These are phyloP conservation scores for Voacanga thouarsii DNA, from an alignment of 257 asterid genomes.

Conservation along the genomic window DNA sequence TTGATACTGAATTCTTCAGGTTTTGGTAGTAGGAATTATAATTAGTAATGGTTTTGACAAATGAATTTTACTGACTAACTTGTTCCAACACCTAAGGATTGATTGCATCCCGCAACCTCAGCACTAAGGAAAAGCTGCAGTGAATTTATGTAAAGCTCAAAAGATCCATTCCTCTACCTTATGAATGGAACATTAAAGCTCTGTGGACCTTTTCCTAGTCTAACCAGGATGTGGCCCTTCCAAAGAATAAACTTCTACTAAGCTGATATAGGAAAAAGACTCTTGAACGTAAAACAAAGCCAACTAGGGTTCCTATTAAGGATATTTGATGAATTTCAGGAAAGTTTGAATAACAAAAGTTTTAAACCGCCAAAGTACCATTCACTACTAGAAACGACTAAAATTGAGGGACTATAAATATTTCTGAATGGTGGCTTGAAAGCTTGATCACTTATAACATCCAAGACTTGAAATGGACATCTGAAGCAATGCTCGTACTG, in stretches of 20 bases:
- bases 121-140: neutral
- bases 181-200: neutral
- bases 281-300: neutral
- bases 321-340: neutral
- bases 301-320: too few relatives aligned
- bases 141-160: neutral
- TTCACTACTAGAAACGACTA: too few relatives aligned
- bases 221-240: neutral
- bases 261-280: neutral
- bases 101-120: neutral
- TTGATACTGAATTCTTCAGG: too few relatives aligned
- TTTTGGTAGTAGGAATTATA: too few relatives aligned
- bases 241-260: neutral
- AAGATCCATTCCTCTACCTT: neutral
- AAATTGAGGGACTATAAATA: too few relatives aligned
- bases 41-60: too few relatives aligned
- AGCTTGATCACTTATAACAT: neutral
- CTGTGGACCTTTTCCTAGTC: neutral
- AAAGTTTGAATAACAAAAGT: neutral
- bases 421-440: neutral
- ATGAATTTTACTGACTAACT: too few relatives aligned
- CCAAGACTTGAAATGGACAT: neutral
- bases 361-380: neutral
- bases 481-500: neutral
- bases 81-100: neutral